Conservation (phyloP, 2,329 filamentous ascomycete genomes). For the Helminthosporium solani region DNA sequence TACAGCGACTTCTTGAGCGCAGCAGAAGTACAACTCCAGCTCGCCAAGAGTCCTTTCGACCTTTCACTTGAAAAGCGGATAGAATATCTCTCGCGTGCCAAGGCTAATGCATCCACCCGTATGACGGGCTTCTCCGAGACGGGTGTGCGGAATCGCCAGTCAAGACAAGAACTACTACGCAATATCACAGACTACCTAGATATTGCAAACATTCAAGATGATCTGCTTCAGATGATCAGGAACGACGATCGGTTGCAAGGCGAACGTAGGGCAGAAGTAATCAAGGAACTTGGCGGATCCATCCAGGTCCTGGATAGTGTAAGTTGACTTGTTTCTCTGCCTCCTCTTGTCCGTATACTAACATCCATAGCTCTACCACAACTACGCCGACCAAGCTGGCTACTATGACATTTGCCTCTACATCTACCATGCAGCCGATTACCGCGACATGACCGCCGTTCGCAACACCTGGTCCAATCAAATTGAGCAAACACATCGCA, state of each 20-base stretch:
- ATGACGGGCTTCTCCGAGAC: constrained; percentile 67
- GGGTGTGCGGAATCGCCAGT: constrained; percentile 58
- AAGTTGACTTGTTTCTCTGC: constrained; percentile 49
- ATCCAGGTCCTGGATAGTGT: constrained; percentile 76
- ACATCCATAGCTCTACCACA: constrained; percentile 74
- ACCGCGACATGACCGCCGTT: constrained; percentile 84
- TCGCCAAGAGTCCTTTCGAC: constrained; percentile 79
- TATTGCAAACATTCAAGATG: constrained; percentile 91
- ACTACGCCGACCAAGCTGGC: constrained; percentile 83
- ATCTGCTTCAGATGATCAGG: constrained; percentile 76
- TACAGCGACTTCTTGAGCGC: constrained; percentile 82
- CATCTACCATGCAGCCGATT: constrained; percentile 89
- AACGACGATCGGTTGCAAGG: constrained; percentile 68
- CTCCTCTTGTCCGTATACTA: constrained; percentile 8
- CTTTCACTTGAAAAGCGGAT: constrained; percentile 84
- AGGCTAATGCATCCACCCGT: constrained; percentile 85
- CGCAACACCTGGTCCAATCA: constrained; percentile 80
- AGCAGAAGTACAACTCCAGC: constrained; percentile 77
- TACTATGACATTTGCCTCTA: constrained; percentile 93
- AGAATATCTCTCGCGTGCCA: constrained; percentile 83
- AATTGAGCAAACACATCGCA: constrained; percentile 64
- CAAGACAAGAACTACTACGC: constrained; percentile 81
- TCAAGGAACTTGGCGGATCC: constrained; percentile 70
- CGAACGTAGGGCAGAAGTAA: constrained; percentile 64
- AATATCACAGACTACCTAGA: constrained; percentile 85